Conservation (phyloP, 805 yeast genomes). For the Suhomyces vadensis region DNA sequence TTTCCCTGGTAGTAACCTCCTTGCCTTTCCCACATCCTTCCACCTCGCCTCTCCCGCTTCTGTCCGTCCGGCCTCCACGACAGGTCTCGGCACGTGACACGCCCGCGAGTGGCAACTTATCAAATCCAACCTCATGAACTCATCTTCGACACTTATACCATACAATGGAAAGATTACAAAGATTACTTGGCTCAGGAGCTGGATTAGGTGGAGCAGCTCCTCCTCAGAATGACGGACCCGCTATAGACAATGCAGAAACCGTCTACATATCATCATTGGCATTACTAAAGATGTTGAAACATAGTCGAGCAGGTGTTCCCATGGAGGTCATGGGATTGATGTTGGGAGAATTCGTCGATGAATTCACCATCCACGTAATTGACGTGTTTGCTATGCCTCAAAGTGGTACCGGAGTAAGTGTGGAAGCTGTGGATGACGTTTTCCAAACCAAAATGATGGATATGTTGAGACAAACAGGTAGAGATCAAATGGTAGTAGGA, state of each 20-base stretch:
- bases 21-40: too few species aligned
- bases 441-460: conserved; percentile 99
- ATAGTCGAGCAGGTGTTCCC: conserved; percentile 89
- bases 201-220: conserved; percentile 48
- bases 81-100: neutral
- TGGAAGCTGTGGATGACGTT: conserved; percentile 98
- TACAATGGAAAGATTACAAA: conserved; percentile 50
- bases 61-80: too few species aligned
- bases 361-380: conserved; percentile 92
- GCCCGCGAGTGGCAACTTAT: neutral
- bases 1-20: too few species aligned
- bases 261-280: conserved; percentile 96
- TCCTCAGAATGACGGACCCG: conserved; percentile 64
- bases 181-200: conserved; percentile 46
- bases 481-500: conserved; percentile 98
- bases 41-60: too few species aligned
- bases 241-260: conserved; percentile 93
- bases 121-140: neutral
- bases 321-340: conserved; percentile 92
- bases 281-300: conserved; percentile 92
- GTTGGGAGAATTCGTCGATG: conserved; percentile 98
- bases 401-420: conserved; percentile 96
- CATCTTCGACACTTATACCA: neutral
- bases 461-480: conserved; percentile 97
- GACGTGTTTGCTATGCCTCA: conserved; percentile 99